Conservation (phyloP, 2,329 filamentous ascomycete genomes). For the Celoporthe dispersa region DNA sequence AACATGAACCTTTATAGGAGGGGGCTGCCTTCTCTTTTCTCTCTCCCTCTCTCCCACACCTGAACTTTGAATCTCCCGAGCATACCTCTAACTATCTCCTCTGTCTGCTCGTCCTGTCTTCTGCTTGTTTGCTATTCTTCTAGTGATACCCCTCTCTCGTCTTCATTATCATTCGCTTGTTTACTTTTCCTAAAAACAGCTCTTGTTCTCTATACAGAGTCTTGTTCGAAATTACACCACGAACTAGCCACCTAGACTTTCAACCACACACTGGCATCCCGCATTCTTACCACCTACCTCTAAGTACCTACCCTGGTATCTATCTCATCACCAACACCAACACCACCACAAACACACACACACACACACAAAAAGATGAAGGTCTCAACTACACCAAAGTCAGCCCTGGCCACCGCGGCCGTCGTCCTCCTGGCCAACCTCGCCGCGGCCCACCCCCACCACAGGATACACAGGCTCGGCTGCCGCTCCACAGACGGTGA, state of each 20-base stretch:
- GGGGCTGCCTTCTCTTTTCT: neutral
- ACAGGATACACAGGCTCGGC: neutral
- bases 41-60: neutral
- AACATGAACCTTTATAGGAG: neutral
- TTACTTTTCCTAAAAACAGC: neutral
- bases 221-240: too few species aligned
- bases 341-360: neutral
- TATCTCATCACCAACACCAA: neutral
- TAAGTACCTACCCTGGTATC: neutral
- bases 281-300: neutral
- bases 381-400: neutral
- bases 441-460: conserved; percentile 11
- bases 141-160: neutral
- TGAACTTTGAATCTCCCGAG: neutral
- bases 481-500: conserved; percentile 1
- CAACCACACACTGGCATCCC: neutral
- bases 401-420: neutral
- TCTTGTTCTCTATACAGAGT: too few species aligned
- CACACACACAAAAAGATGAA: neutral
- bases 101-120: neutral
- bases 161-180: neutral
- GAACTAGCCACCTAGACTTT: too few species aligned
- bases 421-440: neutral
- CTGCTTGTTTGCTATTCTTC: neutral
- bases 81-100: neutral